Conservation (phyloP, 177 flowering plant species). For the Tripterygium wilfordii region DNA sequence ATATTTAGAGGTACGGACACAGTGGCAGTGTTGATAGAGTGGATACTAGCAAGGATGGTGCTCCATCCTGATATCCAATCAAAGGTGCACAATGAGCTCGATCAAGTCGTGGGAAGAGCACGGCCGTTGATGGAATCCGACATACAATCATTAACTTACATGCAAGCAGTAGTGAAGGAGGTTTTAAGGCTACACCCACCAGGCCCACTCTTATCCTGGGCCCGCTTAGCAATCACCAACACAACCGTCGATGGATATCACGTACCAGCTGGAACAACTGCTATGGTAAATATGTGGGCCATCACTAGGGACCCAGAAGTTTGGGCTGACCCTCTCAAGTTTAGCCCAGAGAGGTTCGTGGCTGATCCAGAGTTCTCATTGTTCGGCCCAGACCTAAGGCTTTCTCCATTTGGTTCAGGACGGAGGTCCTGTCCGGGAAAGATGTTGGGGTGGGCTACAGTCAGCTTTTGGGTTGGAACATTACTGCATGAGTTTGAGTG, state of each 20-base stretch:
- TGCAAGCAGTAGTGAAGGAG: slow-evolving; percentile 26
- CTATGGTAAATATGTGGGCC: slow-evolving; percentile 39
- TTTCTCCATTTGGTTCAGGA: slow-evolving; percentile 61
- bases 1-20: slow-evolving; percentile 74
- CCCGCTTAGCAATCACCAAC: slow-evolving; percentile 23
- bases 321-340: slow-evolving; percentile 24
- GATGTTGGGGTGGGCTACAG: slow-evolving; percentile 22
- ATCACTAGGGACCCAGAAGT: slow-evolving; percentile 23
- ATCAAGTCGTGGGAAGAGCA: slow-evolving; percentile 25
- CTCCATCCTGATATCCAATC: slow-evolving; percentile 46
- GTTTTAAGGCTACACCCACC: slow-evolving; percentile 30
- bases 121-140: slow-evolving; percentile 35
- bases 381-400: slow-evolving; percentile 39
- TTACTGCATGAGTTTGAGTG: slow-evolving; percentile 26
- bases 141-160: slow-evolving; percentile 21
- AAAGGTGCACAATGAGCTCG: slow-evolving; percentile 51
- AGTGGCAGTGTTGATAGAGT: slow-evolving; percentile 54
- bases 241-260: slow-evolving; percentile 11
- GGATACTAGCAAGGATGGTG: slow-evolving; percentile 65
- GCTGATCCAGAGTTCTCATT: slow-evolving; percentile 24
- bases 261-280: slow-evolving; percentile 27
- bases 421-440: slow-evolving; percentile 40
- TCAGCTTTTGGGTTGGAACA: slow-evolving; percentile 22
- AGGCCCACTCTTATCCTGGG: slow-evolving; percentile 37
- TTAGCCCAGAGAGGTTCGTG: slow-evolving; percentile 24